phyloP scores from a whole-genome alignment of 345 rosid species.

The Turritis glabra region DNA sequence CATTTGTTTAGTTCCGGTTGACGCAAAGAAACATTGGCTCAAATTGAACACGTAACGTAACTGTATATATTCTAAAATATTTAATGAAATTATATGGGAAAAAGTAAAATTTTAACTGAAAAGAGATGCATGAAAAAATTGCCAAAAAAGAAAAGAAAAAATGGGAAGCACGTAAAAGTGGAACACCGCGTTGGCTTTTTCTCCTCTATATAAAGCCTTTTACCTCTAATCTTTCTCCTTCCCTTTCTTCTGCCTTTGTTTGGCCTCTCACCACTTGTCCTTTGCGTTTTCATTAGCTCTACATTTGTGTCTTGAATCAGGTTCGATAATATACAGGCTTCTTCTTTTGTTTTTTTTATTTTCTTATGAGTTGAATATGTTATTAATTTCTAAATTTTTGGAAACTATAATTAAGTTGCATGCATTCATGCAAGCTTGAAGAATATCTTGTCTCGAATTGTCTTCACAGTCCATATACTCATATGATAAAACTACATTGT shows the following conservation, averaged over 20 bases:
- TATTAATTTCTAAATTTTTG: neutral
- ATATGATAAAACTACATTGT: conserved; percentile 11
- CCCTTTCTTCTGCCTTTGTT: conserved; percentile 33
- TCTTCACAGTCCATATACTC: neutral
- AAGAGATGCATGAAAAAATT: neutral
- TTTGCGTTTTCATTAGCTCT: conserved; percentile 9
- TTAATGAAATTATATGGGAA: neutral
- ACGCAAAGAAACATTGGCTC: conserved; percentile 3
- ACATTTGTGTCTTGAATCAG: conserved; percentile 8
- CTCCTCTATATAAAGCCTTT: conserved; percentile 16
- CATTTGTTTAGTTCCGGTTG: conserved; percentile 23
- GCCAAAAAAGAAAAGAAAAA: neutral
- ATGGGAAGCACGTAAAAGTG: conserved; percentile 12
- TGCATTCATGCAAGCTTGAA: neutral
- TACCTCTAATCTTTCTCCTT: conserved; percentile 9
- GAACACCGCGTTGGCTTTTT: conserved; percentile 25
- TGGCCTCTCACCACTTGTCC: conserved; percentile 3
- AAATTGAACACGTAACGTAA: conserved; percentile 36
- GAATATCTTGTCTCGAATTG: neutral
- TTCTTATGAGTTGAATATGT: neutral
- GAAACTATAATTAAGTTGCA: neutral
- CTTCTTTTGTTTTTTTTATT: neutral
- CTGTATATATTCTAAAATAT: conserved; percentile 1
- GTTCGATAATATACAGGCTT: conserved; percentile 3
- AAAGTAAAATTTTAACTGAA: neutral